Evolutionary conservation across 1,284 basidiomycete species (phyloP), one percentile per base, ranked within the genome.

Genomic region (Papiliotrema flavescens): DNA sequence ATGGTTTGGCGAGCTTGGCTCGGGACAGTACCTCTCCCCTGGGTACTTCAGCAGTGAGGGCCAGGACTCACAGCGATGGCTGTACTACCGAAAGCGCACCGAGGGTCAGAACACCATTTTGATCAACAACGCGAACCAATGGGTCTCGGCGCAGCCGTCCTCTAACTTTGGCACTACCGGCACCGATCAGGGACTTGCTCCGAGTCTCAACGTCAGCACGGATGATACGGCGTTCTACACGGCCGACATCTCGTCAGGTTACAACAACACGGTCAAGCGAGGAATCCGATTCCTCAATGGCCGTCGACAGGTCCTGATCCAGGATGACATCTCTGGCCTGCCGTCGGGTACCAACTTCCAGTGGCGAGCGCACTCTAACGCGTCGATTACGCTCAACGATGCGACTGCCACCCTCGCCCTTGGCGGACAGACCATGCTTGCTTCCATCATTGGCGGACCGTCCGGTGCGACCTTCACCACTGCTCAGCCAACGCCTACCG

Each of bases 71-170:
- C 70, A 79, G 19, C 83, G 93, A 59, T 97, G 93, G 93, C 66
- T 82, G 59, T 96, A 94, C 78, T 99, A 96, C 82, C 85, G 94
- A 73, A 98, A 95, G 82, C 84, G 86, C 74, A 97, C 94, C 1
- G 89, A 94, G 76, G 95, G 95, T 14, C 96, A 99, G 80, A 99
- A 98, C 81, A 93, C 91, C 2, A 82, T 99, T 60, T 67, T 94
- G 51, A 82, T 97, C 64, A 83, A 84, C 74, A 76, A 81, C 61
- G 70, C 77, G 45, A 98, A 98, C 79, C 94, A 98, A 79, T 81
- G 86, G 57, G 85, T 96, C 47, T 73, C 72, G 35, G 88, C 87
- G 55, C 60, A 62, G 6, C 91, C 94, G 0, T 81, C 79, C 22
- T 79, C 81, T 35, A 76, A 74, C 44, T 83, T 83, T 66, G 85